A percentile compares a stretch with the other conserved stretches of the same genome.
phyloP scores from a whole-genome alignment of 2,329 filamentous ascomycete species.

The Pezicula rhizophila region DNA sequence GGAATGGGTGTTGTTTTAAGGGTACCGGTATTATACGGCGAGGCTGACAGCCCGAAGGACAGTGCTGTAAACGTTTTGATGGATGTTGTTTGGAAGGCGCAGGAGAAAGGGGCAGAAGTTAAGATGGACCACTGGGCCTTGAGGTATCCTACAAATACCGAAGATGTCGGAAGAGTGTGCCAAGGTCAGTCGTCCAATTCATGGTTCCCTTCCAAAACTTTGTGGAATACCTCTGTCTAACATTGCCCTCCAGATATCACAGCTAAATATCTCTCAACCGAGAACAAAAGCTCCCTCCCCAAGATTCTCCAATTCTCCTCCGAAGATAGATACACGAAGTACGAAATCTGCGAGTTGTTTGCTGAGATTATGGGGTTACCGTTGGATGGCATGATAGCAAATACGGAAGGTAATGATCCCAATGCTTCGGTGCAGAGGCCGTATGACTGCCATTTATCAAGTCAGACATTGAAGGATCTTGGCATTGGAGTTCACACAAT shows the following conservation, averaged over 20 bases:
- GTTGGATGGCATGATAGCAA: conserved; percentile 60
- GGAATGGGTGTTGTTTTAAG: conserved; percentile 65
- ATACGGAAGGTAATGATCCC: conserved; percentile 66
- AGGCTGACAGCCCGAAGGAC: conserved; percentile 63
- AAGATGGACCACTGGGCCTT: conserved; percentile 84
- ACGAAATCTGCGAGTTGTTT: conserved; percentile 75
- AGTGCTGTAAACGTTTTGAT: conserved; percentile 80
- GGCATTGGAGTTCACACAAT: conserved; percentile 69
- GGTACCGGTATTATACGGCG: conserved; percentile 79
- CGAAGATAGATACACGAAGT: conserved; percentile 83
- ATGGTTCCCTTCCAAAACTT: conserved; percentile 4
- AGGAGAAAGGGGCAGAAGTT: conserved; percentile 54
- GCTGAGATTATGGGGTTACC: conserved; percentile 74
- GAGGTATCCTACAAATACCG: conserved; percentile 82
- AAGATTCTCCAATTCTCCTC: conserved; percentile 76
- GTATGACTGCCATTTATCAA: conserved; percentile 85
- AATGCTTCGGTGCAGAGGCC: conserved; percentile 69
- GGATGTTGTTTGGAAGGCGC: conserved; percentile 68
- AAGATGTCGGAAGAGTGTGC: conserved; percentile 76
- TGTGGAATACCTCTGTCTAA: conserved; percentile 3
- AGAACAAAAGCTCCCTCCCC: conserved; percentile 51
- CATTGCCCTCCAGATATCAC: conserved; percentile 52
- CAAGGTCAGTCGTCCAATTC: conserved; percentile 43
- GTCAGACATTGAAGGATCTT: conserved; percentile 62
- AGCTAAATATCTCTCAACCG: conserved; percentile 54